Evolutionary conservation across 805 yeast genomes (phyloP).

Genomic region (Zygoascus flipseniorum): DNA sequence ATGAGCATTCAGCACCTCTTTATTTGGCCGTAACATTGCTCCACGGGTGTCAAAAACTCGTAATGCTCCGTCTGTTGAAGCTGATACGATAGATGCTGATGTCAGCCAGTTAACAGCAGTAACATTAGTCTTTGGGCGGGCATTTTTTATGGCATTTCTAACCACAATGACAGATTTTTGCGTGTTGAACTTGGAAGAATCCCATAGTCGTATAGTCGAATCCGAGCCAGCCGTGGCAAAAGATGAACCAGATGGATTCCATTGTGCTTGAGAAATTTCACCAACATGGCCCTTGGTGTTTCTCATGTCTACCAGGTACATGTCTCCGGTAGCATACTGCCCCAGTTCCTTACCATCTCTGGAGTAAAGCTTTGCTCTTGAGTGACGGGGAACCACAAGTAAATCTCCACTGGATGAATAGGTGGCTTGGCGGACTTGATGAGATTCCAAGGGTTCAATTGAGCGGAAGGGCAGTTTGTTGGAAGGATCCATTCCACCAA

Average conservation of each 20-base stretch:
- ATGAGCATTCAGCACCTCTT: constrained; percentile 18
- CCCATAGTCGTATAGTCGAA: constrained; percentile 32
- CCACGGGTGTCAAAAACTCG: constrained; percentile 22
- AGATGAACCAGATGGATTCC: constrained; percentile 20
- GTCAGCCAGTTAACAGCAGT: neutral
- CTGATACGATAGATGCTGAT: neutral
- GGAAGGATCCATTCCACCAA: constrained; percentile 26
- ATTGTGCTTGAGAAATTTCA: constrained; percentile 23
- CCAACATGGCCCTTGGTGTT: constrained; percentile 31
- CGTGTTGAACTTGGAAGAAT: constrained; percentile 15
- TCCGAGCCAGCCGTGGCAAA: constrained; percentile 27
- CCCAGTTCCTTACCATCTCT: constrained; percentile 22
- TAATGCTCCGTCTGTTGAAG: constrained; percentile 17
- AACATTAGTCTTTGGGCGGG: neutral
- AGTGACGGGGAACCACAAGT: constrained; percentile 19
- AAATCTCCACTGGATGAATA: constrained; percentile 17
- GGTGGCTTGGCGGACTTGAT: constrained; percentile 16
- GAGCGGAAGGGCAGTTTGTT: constrained; percentile 18
- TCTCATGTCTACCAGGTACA: constrained; percentile 29
- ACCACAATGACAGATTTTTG: constrained; percentile 25
- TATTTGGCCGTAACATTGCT: constrained; percentile 21
- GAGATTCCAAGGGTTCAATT: constrained; percentile 22
- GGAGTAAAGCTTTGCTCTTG: constrained; percentile 20
- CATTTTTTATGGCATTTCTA: constrained; percentile 4
- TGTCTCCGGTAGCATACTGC: constrained; percentile 27